Evolutionary conservation across 208 protist species (phyloP), one percentile per base, ranked within the genome.

Genomic region (Leishmania arabica): DNA sequence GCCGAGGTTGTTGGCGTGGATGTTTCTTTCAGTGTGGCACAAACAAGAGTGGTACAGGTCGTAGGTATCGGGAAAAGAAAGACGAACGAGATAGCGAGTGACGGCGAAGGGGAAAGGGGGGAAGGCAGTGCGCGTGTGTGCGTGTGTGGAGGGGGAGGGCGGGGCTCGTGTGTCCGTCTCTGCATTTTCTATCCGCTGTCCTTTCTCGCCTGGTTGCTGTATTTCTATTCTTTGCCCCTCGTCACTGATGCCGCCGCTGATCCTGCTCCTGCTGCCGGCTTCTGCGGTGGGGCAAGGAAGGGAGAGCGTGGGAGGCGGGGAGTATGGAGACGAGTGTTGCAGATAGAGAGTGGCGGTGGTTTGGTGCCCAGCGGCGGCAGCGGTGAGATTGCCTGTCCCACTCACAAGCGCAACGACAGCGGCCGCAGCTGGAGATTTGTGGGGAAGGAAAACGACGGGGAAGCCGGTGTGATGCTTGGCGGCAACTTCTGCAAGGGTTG

Each of bases 351-450:
- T 6, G 65, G 37, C 27, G 27, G 24, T 19, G 11, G 27, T 37
- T 17, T 31, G 60, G n/a, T 13, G 68, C 15, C 27, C 6, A 17
- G 21, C 71, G n/a, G 49, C 49, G n/a, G 47, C 49, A 11, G 31
- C 49, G 9, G 49, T 27, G 31, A 54, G 13, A 75, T 27, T 15
- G 37, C 31, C 71, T 45, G 31, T 13, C 45, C 2, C 71, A 37
- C 42, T 75, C 71, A 75, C 24, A 75, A 15, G 17, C 51, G 49
- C 71, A 54, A 42, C 71, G 71, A 45, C 71, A 75, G 47, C 31
- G 71, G 51, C 71, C 15, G 45, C 47, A 54, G 71, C 31, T 54
- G 21, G 9, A 58, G 71, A 54, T 15, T 40, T 21, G 51, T 37
- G 1, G 49, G 49, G 34, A 60, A 40, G 49, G 45, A 37, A 58